Percentiles rank a stretch among this genome's conserved stretches.
phyloP scores from a whole-genome alignment of 1,139 yeast genomes.

The Kodamaea fungicola region DNA sequence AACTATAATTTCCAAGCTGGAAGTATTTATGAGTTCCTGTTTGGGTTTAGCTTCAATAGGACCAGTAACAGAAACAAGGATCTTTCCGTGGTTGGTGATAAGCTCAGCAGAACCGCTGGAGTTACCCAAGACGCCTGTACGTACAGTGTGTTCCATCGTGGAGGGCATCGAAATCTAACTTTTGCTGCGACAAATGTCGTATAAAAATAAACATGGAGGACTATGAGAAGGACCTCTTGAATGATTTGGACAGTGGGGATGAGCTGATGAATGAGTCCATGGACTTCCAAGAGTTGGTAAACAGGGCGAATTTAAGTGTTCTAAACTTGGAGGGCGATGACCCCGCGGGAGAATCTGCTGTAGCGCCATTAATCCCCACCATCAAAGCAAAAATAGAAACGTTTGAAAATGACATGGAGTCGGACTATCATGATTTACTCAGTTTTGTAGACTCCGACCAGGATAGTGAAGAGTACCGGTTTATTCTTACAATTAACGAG shows the following conservation, averaged over 20 bases:
- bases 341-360: conserved; percentile 19
- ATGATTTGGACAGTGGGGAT: conserved; percentile 6
- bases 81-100: conserved; percentile 47
- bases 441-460: conserved; percentile 31
- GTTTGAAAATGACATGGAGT: conserved; percentile 21
- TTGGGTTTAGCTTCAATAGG: conserved; percentile 84
- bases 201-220: conserved; percentile 1
- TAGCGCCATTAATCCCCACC: conserved; percentile 25
- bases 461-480: conserved; percentile 40
- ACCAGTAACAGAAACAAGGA: conserved; percentile 78
- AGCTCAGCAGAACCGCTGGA: conserved; percentile 76
- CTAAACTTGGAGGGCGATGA: conserved; percentile 9
- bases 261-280: conserved; percentile 1
- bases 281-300: too few relatives aligned
- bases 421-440: conserved; percentile 35
- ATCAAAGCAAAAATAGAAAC: conserved; percentile 21
- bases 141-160: conserved; percentile 6
- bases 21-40: conserved; percentile 79
- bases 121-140: conserved; percentile 11
- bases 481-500: conserved; percentile 56
- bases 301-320: too few relatives aligned
- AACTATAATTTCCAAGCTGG: conserved; percentile 76
- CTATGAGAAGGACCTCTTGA: conserved; percentile 7
- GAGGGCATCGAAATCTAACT: neutral
- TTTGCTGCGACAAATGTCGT: neutral